A percentile compares a stretch with the other conserved stretches of the same genome.
These are phyloP conservation scores for Termitomyces sp. DNA, from an alignment of 768 basidiomycete genomes.

Conservation along the genomic window DNA sequence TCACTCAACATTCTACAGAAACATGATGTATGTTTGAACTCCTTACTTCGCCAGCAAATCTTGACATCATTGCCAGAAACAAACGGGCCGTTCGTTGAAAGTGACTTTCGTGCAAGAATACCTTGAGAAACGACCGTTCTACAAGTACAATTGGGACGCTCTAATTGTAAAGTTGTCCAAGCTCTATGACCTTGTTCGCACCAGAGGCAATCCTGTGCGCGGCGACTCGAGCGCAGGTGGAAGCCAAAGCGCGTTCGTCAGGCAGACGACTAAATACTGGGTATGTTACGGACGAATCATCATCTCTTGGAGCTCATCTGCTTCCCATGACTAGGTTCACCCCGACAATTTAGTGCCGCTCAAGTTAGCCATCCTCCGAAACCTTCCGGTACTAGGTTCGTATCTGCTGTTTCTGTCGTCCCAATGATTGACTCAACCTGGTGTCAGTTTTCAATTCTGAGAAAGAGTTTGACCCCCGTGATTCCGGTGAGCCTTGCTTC, in stretches of 20 bases:
- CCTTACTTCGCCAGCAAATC: not conserved
- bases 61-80: slow-evolving; percentile 58
- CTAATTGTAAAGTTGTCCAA: slow-evolving; percentile 95
- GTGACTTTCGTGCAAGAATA: slow-evolving; percentile 86
- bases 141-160: slow-evolving; percentile 94
- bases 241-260: slow-evolving; percentile 93
- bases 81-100: slow-evolving; percentile 78
- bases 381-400: slow-evolving; percentile 89
- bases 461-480: slow-evolving; percentile 85
- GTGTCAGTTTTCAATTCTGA: slow-evolving; percentile 82
- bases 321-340: slow-evolving; percentile 47
- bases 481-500: slow-evolving; percentile 49
- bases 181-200: slow-evolving; percentile 91
- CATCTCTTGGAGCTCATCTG: not conserved
- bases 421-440: not conserved
- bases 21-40: slow-evolving; percentile 66
- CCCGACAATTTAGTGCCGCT: slow-evolving; percentile 91
- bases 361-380: slow-evolving; percentile 87
- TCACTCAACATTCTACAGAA: slow-evolving; percentile 44
- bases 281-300: slow-evolving; percentile 32
- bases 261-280: slow-evolving; percentile 99
- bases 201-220: slow-evolving; percentile 88
- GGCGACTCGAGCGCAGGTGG: slow-evolving; percentile 95
- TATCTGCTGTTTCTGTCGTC: not conserved
- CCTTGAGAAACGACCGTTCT: slow-evolving; percentile 92